Conservation (phyloP, 495 filamentous ascomycete genomes). For the Glutinoglossum americanum region DNA sequence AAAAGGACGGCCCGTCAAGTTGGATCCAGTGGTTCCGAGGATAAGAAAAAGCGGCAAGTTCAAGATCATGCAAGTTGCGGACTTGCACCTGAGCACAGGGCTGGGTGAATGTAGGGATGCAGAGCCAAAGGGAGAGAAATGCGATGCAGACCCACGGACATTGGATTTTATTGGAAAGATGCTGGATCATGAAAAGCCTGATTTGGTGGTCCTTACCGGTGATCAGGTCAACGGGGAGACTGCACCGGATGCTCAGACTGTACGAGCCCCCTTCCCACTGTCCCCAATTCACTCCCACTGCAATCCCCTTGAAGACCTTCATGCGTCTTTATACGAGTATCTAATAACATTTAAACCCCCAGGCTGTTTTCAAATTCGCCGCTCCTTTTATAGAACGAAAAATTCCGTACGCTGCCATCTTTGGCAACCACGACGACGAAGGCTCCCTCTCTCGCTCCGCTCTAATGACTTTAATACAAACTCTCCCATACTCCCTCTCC, state of each 20-base stretch:
- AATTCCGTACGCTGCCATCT: conserved; percentile 83
- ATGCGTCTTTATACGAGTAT: not conserved
- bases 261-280: conserved; percentile 13
- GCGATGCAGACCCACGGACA: conserved; percentile 79
- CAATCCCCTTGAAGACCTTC: not conserved
- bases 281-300: not conserved
- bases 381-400: conserved; percentile 66
- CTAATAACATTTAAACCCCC: not conserved
- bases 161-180: conserved; percentile 68
- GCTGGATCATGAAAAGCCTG: conserved; percentile 77
- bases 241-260: conserved; percentile 70
- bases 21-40: conserved; percentile 43
- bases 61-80: conserved; percentile 87
- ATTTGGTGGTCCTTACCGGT: conserved; percentile 74
- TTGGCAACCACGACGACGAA: conserved; percentile 96
- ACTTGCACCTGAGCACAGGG: conserved; percentile 81
- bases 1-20: conserved; percentile 37
- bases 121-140: conserved; percentile 51
- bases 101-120: conserved; percentile 67
- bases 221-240: conserved; percentile 88
- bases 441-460: conserved; percentile 50
- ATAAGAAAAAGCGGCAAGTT: conserved; percentile 81
- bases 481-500: conserved; percentile 75
- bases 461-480: conserved; percentile 68
- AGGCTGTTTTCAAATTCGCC: conserved; percentile 85